These are phyloP conservation scores for Calendula officinalis DNA, from an alignment of 129 eudicot species.

Conservation along the genomic window DNA sequence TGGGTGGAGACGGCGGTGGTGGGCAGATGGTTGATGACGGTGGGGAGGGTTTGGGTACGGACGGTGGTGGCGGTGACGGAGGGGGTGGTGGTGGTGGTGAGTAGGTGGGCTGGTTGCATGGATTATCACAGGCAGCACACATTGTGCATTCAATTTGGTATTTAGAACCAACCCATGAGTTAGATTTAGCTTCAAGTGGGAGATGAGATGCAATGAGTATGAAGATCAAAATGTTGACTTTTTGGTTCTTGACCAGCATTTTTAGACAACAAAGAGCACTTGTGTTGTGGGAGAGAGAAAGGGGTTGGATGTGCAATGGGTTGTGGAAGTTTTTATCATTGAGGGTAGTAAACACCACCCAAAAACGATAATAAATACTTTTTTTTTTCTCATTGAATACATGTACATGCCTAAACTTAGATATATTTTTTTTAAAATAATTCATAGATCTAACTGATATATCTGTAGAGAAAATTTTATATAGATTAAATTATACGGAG, in stretches of 20 bases:
- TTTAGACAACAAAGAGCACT: background rate
- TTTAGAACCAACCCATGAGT: slow-evolving; percentile 66
- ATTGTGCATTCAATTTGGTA: slow-evolving; percentile 84
- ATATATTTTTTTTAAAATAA: no score
- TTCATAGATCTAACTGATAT: no score
- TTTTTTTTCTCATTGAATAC: background rate
- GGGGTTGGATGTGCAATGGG: background rate
- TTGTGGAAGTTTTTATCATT: slow-evolving; percentile 17
- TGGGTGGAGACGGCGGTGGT: no score
- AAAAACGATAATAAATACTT: background rate
- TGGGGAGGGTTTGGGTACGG: slow-evolving; percentile 37
- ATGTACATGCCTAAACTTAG: background rate
- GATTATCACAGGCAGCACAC: slow-evolving; percentile 91
- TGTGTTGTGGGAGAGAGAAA: background rate
- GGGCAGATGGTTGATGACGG: slow-evolving; percentile 32
- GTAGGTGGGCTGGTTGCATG: slow-evolving; percentile 52
- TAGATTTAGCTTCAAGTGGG: slow-evolving; percentile 22
- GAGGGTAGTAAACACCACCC: slow-evolving; percentile 1
- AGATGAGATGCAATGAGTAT: slow-evolving; percentile 21
- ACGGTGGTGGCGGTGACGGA: slow-evolving; percentile 30
- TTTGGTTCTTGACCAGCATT: slow-evolving; percentile 26
- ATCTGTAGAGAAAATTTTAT: no score
- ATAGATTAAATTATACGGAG: no score
- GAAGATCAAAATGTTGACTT: slow-evolving; percentile 29
- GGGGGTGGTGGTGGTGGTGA: slow-evolving; percentile 57